phyloP scores from a whole-genome alignment of 306 rosid species.

The Lagenaria siceraria region DNA sequence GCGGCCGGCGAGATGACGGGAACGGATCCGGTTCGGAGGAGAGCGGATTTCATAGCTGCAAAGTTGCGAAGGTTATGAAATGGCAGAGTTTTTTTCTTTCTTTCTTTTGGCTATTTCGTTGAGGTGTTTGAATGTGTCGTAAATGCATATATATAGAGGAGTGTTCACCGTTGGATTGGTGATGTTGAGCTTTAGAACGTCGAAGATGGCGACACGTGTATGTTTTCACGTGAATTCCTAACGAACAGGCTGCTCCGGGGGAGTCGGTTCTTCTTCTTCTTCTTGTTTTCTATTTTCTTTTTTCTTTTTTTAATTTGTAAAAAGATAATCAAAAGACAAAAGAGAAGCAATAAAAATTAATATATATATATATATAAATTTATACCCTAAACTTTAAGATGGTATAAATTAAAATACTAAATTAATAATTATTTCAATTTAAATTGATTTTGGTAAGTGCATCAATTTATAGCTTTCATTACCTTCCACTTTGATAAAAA shows the following conservation, averaged over 20 bases:
- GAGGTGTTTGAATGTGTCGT: background rate
- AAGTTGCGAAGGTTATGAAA: background rate
- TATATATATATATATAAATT: no score
- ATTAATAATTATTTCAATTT: no score
- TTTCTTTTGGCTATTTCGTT: background rate
- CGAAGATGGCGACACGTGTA: constrained; percentile 27
- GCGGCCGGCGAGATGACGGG: constrained; percentile 17
- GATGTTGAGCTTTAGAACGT: background rate
- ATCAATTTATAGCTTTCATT: no score
- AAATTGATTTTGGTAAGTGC: no score
- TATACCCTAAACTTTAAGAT: no score
- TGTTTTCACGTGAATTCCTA: constrained; percentile 24
- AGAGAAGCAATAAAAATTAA: no score
- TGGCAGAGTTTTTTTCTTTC: background rate
- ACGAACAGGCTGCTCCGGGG: constrained; percentile 18
- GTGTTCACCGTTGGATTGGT: background rate
- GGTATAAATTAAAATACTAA: no score
- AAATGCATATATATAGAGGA: background rate
- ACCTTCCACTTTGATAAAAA: no score
- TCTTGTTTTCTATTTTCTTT: background rate
- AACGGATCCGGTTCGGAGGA: constrained; percentile 49
- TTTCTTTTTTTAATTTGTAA: no score
- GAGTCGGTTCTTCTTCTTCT: constrained; percentile 11
- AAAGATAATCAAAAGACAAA: background rate
- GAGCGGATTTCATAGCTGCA: constrained; percentile 32